Conservation (phyloP, 2,329 filamentous ascomycete genomes). For the Colletotrichum sp. region DNA sequence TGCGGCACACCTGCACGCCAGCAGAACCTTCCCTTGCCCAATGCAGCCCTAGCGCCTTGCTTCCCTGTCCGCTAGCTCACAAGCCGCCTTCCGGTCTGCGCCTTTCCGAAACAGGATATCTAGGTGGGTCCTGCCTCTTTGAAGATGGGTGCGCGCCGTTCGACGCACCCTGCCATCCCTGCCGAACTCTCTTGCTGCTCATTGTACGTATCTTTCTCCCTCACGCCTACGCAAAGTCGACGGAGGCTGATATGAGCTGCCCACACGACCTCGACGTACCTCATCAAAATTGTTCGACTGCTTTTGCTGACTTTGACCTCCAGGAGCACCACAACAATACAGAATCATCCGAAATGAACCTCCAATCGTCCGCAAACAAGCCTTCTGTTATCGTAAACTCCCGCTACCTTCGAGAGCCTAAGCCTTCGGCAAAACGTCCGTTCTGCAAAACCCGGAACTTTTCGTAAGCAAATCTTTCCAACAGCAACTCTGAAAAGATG, state of each 20-base stretch:
- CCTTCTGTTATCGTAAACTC: not conserved
- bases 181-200: not conserved
- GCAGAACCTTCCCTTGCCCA: conserved; percentile 6
- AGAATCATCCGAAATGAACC: not conserved
- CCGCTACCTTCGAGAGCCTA: not conserved
- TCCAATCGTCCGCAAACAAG: not conserved
- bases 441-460: not conserved
- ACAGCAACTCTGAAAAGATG: not conserved
- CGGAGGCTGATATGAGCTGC: not conserved
- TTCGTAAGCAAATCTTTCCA: not conserved
- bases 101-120: not conserved
- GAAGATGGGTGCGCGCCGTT: not conserved
- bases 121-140: not conserved
- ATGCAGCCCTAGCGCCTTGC: conserved; percentile 8
- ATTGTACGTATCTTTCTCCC: not conserved
- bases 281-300: not conserved
- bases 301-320: not conserved
- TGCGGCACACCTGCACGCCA: not conserved
- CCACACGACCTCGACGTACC: not conserved
- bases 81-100: not conserved
- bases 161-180: not conserved
- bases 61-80: not conserved
- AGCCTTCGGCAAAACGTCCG: not conserved
- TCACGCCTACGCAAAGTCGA: not conserved
- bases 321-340: not conserved